Evolutionary conservation across 805 yeast species (phyloP), one percentile per base, ranked within the genome.

Genomic region (Candida nonsorbophila): DNA sequence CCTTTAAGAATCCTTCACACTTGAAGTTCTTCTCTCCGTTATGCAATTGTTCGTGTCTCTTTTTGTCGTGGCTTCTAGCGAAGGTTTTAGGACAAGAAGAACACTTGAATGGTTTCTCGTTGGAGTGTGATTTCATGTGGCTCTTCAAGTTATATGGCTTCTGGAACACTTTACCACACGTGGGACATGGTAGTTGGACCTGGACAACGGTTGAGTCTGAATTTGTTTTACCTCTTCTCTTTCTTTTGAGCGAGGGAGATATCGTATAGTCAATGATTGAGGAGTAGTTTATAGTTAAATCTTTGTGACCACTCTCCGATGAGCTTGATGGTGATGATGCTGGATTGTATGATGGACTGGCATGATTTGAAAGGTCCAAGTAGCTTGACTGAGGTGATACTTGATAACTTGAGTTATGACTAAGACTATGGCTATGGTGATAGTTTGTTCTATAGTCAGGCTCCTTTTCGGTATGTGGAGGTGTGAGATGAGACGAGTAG

Each of bases 11-110:
- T 1, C 87, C 88, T 33, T 71, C 70, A 48, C 92, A 83, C 32
- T 67, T 72, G 53, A 77, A 82, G 49, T 71, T 76, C 60, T 78
- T 79, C 33, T 71, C 76, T 5, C 88, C 88, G 13, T 77, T 71
- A 45, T 83, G 92, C n/a, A 83, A 58, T 12, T 72, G 63, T 47
- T 83, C 88, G 50, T 83, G 92, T 27, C 92, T 69, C 42, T 78
- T 78, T 31, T 80, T 67, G 51, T 83, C 92, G 46, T 83, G 90
- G 32, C 79, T 76, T 13, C 92, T 63, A 3, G 90, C 87, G 64
- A 83, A 83, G 7, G 77, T 72, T 48, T 78, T 76, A 12, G 70
- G 62, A 50, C 92, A 83, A 31, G 65, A 62, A 12, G 69, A 53
- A 49, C 92, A 83, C 25, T 69, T 67, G 55, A 62, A 81, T 5